Evolutionary conservation across 306 rosid genomes (phyloP).

Genomic region (Argentina anserina): DNA sequence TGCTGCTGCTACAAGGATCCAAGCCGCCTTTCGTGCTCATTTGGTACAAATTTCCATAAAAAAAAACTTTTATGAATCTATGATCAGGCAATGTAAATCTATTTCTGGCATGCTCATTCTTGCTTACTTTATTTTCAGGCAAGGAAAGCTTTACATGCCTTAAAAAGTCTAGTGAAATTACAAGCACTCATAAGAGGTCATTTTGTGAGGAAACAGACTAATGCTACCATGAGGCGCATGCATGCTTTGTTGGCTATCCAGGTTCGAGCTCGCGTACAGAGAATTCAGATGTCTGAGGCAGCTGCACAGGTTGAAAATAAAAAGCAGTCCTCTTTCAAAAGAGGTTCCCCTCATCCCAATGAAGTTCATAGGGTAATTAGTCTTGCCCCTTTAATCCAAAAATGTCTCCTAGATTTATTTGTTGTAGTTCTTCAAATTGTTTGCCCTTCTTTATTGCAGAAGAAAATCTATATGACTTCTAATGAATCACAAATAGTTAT

Average conservation of each 20-base stretch:
- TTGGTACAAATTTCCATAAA: slow-evolving; percentile 44
- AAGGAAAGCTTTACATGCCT: slow-evolving; percentile 81
- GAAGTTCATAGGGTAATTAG: slow-evolving; percentile 28
- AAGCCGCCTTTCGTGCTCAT: slow-evolving; percentile 65
- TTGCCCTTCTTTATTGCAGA: slow-evolving; percentile 37
- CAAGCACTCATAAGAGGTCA: slow-evolving; percentile 92
- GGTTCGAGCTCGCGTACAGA: slow-evolving; percentile 70
- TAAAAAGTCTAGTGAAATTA: slow-evolving; percentile 78
- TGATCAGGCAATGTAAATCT: background rate
- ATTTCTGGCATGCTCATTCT: slow-evolving; percentile 3
- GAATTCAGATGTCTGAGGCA: slow-evolving; percentile 63
- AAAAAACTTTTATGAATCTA: background rate
- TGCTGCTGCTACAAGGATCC: slow-evolving; percentile 70
- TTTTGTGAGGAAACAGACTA: slow-evolving; percentile 80
- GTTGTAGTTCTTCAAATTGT: background rate
- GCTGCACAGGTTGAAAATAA: slow-evolving; percentile 20
- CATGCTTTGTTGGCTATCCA: slow-evolving; percentile 89
- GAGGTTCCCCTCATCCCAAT: slow-evolving; percentile 10
- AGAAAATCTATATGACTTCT: slow-evolving; percentile 30
- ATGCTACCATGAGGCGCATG: slow-evolving; percentile 62
- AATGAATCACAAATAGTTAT: slow-evolving; percentile 31
- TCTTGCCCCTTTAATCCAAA: background rate
- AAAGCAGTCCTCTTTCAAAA: slow-evolving; percentile 23
- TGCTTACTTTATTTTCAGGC: slow-evolving; percentile 50
- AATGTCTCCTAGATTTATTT: background rate